Evolutionary conservation across 2,329 filamentous ascomycete genomes (phyloP), one percentile per base, ranked within the genome.

Genomic region (Thyridium curvatum): DNA sequence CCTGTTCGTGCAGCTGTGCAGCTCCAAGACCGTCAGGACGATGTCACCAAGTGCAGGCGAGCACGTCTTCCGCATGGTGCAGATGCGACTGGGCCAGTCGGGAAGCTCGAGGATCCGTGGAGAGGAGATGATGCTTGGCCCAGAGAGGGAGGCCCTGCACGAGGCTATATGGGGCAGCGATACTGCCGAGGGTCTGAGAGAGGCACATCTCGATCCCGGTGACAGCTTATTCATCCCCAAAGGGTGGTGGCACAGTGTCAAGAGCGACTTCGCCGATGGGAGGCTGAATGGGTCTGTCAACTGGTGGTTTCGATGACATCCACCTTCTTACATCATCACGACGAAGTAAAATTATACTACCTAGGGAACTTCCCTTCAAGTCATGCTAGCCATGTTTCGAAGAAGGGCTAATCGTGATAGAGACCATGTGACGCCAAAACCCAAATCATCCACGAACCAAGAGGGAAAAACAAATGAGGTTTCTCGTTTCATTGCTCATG

Each of bases 91-190:
- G 13, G 58, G 61, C 2, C 49, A 50, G 31, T 47, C 50, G 3
- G 64, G 58, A 3, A 72, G 59, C 40, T 62, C 70, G 12, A 63
- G 67, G 14, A 67, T 96, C 48, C 73, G 89, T 41, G 85, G 86
- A 0, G 72, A 82, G 10, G 89, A 95, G 55, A 96, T 97, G 90
- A 96, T 97, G 89, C 71, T 81, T 37, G 89, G 89, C 0, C 61
- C 65, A 2, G 87, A 95, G 62, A 79, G 79, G 47, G 60, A 68
- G 15, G 65, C 72, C 3, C 59, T 96, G 12, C 78, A 90, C 46
- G 62, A 72, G 2, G 79, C 73, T 3, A 72, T 95, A 3, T 97
- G 91, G 93, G 64, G 59, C 3, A 48, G 51, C 3, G 54, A 55
- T 3, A 46, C 41, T 8, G 45, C 50, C 42, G 43, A 58, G 48